Base-by-base conservation (phyloP, 257 asterid species). In the Petunia secreta region DNA sequence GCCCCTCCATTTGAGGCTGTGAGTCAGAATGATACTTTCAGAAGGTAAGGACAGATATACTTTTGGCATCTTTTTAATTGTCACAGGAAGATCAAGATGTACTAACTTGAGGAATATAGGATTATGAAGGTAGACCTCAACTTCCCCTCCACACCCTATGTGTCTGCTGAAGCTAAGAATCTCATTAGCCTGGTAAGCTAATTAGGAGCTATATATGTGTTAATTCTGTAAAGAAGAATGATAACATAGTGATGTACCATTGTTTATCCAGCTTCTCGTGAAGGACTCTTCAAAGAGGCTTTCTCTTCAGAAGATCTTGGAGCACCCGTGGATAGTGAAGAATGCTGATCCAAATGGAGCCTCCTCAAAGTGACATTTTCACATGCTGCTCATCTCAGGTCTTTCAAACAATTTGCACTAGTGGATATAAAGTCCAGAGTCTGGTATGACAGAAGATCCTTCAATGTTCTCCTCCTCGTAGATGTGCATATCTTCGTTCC, bases 1-100 rank as follows among this genome's bases (percentile, higher is more conserved):
- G 89, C 71, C 78, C 97, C 98, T 82, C 99, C 98, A 54, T 95
- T 95, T 80, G 99, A 92, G 88, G 98, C 97, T 13, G 92, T 91
- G 84, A 90, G 89, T 86, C 95, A 93, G 82, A 75, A 6, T 6
- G 98, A 95, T 79, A 93, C 98, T 44, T 92, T 95, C 82, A 88
- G 79, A 89, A 92, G 99, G 99, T 95, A 78, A 48, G 37, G 11
- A 43, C 63, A 5, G 46, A 8, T 16, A 14, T 62, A 34, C 53
- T 64, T 63, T 94, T 55, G 57, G 39, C 52, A 34, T 58, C 63
- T 79, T 58, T 52, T 58, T 54, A n/a, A 63, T 52, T 41, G 38
- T 64, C 57, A 39, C 65, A 67, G 16, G 68, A 75, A 34, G 15
- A 55, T 84, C 63, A 67, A 81, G 52, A 71, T 54, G 66, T 57